Evolutionary conservation across 2,329 filamentous ascomycete species (phyloP), one percentile per base, ranked within the genome.

Genomic region (Sarocladium oryzae): DNA sequence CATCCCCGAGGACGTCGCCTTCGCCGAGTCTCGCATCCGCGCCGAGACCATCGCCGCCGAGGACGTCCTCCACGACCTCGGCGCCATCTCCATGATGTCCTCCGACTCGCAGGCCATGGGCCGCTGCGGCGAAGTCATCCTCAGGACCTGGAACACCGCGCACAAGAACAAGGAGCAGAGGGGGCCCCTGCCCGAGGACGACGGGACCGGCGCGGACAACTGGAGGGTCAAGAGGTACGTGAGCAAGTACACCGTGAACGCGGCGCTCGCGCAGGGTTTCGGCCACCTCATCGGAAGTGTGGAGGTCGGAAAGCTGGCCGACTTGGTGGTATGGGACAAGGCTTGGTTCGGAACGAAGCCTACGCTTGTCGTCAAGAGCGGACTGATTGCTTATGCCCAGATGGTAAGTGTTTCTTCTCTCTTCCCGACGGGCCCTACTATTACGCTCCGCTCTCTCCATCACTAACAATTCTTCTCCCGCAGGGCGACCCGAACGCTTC

Each of bases 71-170:
- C 92, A 97, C 66, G 92, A 97, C 61, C 77, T 95, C 1, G 92
- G 92, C 52, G 92, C 92, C 56, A 96, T 97, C 68, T 90, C 85
- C 67, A 97, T 97, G 91, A 96, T 97, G 89, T 89, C 84, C 54
- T 91, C 86, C 1, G 92, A 97, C 70, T 92, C 87, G 0, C 92
- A 97, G 70, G 92, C 92, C 60, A 97, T 97, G 92, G 92, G 92
- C 52, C 86, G 92, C 49, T 95, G 89, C 64, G 92, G 92, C 56
- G 92, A 97, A 72, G 92, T 97, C 51, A 82, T 97, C 54, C 75
- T 95, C 21, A 82, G 92, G 11, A 96, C 92, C 0, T 97, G 92
- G 92, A 91, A 96, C 69, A 97, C 92, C 2, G 92, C 92, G 1
- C 89, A 96, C 71, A 96, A 96, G 79, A 97, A 97, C 67, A 96